Conservation (phyloP, 2,329 filamentous ascomycete species). For the Lachnellula willkommii region DNA sequence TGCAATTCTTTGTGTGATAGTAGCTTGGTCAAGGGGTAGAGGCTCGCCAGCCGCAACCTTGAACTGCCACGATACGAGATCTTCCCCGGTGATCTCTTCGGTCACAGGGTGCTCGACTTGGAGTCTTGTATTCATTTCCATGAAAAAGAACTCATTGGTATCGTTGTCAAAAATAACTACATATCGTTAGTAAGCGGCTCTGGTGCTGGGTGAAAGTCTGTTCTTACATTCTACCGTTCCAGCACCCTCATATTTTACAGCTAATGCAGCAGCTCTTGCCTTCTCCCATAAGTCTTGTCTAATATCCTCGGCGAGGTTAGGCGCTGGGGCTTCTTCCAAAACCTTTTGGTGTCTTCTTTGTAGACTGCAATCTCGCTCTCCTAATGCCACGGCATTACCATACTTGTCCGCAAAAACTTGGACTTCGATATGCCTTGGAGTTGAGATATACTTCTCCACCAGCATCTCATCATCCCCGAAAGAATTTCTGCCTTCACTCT, state of each 20-base stretch:
- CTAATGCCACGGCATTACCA: slow-evolving; percentile 75
- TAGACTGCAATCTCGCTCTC: slow-evolving; percentile 83
- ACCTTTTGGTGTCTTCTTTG: slow-evolving; percentile 88
- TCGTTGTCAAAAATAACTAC: slow-evolving; percentile 81
- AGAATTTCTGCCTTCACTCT: slow-evolving; percentile 68
- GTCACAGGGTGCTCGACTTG: slow-evolving; percentile 97
- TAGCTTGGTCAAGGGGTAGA: slow-evolving; percentile 59
- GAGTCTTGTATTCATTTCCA: slow-evolving; percentile 80
- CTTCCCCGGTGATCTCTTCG: slow-evolving; percentile 69
- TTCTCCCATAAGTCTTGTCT: slow-evolving; percentile 60
- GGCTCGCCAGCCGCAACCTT: slow-evolving; percentile 69
- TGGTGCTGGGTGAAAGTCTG: slow-evolving; percentile 34
- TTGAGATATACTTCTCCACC: slow-evolving; percentile 76
- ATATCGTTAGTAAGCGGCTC: slow-evolving; percentile 40
- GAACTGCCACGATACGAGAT: slow-evolving; percentile 94
- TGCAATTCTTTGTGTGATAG: slow-evolving; percentile 65
- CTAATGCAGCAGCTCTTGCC: slow-evolving; percentile 61
- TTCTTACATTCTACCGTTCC: slow-evolving; percentile 82
- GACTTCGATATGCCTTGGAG: slow-evolving; percentile 80
- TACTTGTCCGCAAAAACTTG: slow-evolving; percentile 82
- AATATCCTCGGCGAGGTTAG: slow-evolving; percentile 54
- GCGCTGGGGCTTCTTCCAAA: slow-evolving; percentile 81
- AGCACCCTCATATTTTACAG: slow-evolving; percentile 81
- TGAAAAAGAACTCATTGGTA: slow-evolving; percentile 73
- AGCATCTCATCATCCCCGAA: slow-evolving; percentile 84